Evolutionary conservation across 495 filamentous ascomycete genomes (phyloP).

Genomic region (Penicillium coffeae): DNA sequence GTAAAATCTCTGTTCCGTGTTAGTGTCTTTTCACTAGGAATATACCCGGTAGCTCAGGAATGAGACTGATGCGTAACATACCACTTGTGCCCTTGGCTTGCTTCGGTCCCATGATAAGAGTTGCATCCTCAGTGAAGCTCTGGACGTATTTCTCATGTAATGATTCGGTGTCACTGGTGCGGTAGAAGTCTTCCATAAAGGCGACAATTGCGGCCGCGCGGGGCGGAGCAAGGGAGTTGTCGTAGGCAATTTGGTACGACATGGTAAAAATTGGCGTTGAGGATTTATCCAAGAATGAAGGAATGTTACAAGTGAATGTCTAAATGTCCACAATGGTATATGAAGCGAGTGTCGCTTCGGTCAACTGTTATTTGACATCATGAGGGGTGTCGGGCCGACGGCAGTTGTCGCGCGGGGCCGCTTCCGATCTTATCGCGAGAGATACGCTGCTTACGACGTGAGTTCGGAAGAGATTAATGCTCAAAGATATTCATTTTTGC

Average conservation of each 20-base stretch:
- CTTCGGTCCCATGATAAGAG: slow-evolving; percentile 55
- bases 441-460: too few species aligned
- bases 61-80: slow-evolving; percentile 20
- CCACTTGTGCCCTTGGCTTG: slow-evolving; percentile 46
- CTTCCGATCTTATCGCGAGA: slow-evolving; percentile 24
- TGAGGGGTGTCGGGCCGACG: slow-evolving; percentile 14
- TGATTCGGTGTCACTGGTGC: slow-evolving; percentile 52
- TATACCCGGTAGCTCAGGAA: not conserved
- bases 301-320: too few species aligned
- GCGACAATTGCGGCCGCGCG: slow-evolving; percentile 30
- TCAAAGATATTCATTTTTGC: too few species aligned
- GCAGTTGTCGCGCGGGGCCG: not conserved
- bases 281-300: slow-evolving; percentile 2
- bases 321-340: too few species aligned
- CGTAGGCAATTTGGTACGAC: slow-evolving; percentile 37
- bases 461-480: too few species aligned
- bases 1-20: slow-evolving; percentile 45
- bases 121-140: slow-evolving; percentile 53
- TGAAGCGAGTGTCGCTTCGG: too few species aligned
- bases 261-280: slow-evolving; percentile 26
- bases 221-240: slow-evolving; percentile 26
- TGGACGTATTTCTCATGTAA: slow-evolving; percentile 53
- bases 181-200: slow-evolving; percentile 59
- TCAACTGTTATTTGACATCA: too few species aligned
- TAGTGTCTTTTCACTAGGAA: not conserved